A percentile compares a stretch with the other conserved stretches of the same genome.
Conservation (phyloP, 257 asterid species). For the Echites panduratus region DNA sequence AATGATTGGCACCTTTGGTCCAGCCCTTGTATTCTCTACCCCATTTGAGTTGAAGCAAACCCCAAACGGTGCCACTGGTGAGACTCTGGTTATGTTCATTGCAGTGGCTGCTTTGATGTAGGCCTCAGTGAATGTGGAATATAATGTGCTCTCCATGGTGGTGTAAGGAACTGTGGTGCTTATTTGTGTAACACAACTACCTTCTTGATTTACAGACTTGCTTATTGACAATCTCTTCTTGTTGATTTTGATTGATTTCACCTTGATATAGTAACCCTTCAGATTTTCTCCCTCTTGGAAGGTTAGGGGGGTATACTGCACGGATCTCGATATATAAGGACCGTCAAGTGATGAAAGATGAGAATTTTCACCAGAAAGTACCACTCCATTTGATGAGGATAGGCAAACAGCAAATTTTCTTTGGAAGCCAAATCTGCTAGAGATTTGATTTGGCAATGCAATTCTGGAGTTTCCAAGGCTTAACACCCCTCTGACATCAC, state of each 20-base stretch:
- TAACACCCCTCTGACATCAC: conserved; percentile 52
- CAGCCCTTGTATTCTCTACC: conserved; percentile 19
- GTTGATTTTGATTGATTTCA: conserved; percentile 52
- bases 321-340: conserved; percentile 37
- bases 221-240: conserved; percentile 31
- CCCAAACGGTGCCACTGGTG: conserved; percentile 55
- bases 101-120: conserved; percentile 40
- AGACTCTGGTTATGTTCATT: conserved; percentile 42
- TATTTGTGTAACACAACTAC: conserved; percentile 37
- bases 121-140: conserved; percentile 36
- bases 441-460: conserved; percentile 57
- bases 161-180: conserved; percentile 59
- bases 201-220: conserved; percentile 23
- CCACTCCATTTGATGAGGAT: conserved; percentile 49
- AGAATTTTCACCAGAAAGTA: conserved; percentile 61
- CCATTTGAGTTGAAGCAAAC: conserved; percentile 53
- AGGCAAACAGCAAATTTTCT: conserved; percentile 64
- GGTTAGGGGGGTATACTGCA: conserved; percentile 56
- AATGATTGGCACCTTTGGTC: conserved; percentile 41
- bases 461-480: conserved; percentile 68
- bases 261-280: conserved; percentile 44
- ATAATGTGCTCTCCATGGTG: conserved; percentile 45
- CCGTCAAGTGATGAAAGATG: conserved; percentile 11
- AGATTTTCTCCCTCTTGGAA: conserved; percentile 18
- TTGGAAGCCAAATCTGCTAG: conserved; percentile 44